Base-by-base conservation (phyloP, 2,329 filamentous ascomycete genomes). In the Tolypocladium endophyticum region DNA sequence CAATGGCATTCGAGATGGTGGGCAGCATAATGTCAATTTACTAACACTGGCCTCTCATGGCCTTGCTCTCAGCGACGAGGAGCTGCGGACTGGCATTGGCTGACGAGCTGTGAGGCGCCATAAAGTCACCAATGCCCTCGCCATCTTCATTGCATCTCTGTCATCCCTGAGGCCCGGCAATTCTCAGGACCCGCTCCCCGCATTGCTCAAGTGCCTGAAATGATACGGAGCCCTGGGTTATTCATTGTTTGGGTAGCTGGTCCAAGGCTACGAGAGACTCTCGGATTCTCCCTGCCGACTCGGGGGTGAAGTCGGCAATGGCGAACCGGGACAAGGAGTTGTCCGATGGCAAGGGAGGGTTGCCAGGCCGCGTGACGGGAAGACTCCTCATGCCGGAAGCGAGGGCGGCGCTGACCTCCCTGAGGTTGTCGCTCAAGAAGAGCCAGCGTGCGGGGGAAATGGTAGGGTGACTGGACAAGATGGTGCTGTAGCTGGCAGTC, bases 391-490 rank as follows among this genome's bases (percentile, higher is more conserved):
- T 84, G n/a, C 85, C 86, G 14, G 84, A 82, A 60, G 73, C 74
- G 62, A 78, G 77, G 50, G 86, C 86, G 55, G 86, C 85, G 57
- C 81, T 77, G 41, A 88, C 85, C 73, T 89, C 86, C 68, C 81
- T 83, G 54, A 89, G 79, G 68, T 92, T 92, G 74, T 94, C 90
- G 68, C 88, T 93, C 62, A 93, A 75, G 71, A 94, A 94, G n/a
- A 91, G 77, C 77, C 89, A 89, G 59, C 81, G 77, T 14, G 71
- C 72, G 23, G 79, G 71, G 56, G 75, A 66, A 60, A 79, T 74
- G 39, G 78, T 74, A 20, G 82, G 71, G 60, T 69, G 61, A 43
- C 66, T 68, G 43, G 70, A 69, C 55, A 82, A 77, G 65, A 92
- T 92, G 66, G 77, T 83, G 65, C 75, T 72, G 73, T 93, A 94